Conservation (phyloP, 345 rosid species). For the Lepidium sativum region DNA sequence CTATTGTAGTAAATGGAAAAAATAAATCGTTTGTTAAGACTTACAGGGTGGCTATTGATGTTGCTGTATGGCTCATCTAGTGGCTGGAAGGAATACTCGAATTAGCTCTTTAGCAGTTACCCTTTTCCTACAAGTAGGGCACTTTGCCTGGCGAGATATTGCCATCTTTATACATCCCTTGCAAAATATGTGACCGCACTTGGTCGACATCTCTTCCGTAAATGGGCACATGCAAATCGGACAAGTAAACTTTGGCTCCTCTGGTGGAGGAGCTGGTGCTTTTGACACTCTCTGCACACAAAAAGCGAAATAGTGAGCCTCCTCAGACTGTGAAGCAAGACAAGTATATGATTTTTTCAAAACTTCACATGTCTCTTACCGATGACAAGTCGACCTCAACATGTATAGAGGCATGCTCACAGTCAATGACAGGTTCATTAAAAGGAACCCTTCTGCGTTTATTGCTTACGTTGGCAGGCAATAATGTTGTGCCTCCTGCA, state of each 20-base stretch:
- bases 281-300: conserved; percentile 6
- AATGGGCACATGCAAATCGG: conserved; percentile 89
- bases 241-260: conserved; percentile 76
- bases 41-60: conserved; percentile 19
- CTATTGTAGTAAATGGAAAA: not conserved
- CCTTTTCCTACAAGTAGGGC: conserved; percentile 94
- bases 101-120: conserved; percentile 58
- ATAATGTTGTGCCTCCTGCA: conserved; percentile 15
- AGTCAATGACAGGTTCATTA: conserved; percentile 25
- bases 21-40: not conserved
- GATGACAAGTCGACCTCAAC: not conserved
- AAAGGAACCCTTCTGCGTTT: conserved; percentile 21
- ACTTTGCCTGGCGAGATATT: conserved; percentile 49
- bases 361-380: conserved; percentile 1
- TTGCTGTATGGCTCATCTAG: conserved; percentile 31
- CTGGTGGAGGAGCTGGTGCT: conserved; percentile 47
- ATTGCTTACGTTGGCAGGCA: conserved; percentile 16
- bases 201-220: conserved; percentile 77
- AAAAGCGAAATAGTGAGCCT: not conserved
- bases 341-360: not conserved
- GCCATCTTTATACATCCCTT: conserved; percentile 76
- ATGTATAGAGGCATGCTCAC: conserved; percentile 9
- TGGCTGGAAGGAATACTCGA: conserved; percentile 90
- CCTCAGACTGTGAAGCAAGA: not conserved
- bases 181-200: conserved; percentile 97